These are phyloP conservation scores for Exophiala calicioides DNA, from an alignment of 2,329 filamentous ascomycete genomes.

Conservation along the genomic window DNA sequence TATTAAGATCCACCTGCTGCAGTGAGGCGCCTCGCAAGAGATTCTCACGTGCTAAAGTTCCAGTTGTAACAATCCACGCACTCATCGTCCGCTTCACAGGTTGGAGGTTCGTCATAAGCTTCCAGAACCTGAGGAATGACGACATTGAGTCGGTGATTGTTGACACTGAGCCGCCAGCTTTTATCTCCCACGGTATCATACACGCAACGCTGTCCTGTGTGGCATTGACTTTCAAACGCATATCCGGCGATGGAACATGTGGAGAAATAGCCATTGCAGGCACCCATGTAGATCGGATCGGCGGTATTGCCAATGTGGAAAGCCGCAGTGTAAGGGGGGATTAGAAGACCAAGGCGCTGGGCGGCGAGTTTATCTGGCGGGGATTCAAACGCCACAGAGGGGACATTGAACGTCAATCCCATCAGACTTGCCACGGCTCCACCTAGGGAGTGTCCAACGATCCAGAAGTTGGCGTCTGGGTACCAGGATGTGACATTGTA, in stretches of 20 bases:
- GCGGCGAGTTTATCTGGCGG: slow-evolving; percentile 25
- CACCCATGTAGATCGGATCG: slow-evolving; percentile 29
- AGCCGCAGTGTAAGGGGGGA: slow-evolving; percentile 8
- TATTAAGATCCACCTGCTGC: too few relatives aligned
- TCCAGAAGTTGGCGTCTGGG: slow-evolving; percentile 23
- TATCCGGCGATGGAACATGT: slow-evolving; percentile 25
- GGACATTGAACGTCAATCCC: slow-evolving; percentile 23
- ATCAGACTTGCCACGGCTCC: slow-evolving; percentile 25
- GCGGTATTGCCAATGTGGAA: slow-evolving; percentile 30
- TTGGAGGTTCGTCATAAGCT: slow-evolving; percentile 25
- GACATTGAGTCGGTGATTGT: slow-evolving; percentile 27
- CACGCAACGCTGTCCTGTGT: slow-evolving; percentile 23
- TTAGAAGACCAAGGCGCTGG: slow-evolving; percentile 22
- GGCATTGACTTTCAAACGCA: slow-evolving; percentile 28
- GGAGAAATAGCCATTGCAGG: slow-evolving; percentile 25
- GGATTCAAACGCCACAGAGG: slow-evolving; percentile 25
- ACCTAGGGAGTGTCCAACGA: slow-evolving; percentile 28
- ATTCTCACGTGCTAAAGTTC: too few relatives aligned
- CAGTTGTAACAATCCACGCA: slow-evolving; percentile 29
- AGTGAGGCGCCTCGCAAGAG: too few relatives aligned
- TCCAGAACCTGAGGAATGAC: slow-evolving; percentile 29
- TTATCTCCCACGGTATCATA: slow-evolving; percentile 29
- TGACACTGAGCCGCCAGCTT: slow-evolving; percentile 26
- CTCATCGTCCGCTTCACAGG: slow-evolving; percentile 23
- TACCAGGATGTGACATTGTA: slow-evolving; percentile 18